Conservation (phyloP, 2,329 filamentous ascomycete genomes). For the Claviceps sorghi region DNA sequence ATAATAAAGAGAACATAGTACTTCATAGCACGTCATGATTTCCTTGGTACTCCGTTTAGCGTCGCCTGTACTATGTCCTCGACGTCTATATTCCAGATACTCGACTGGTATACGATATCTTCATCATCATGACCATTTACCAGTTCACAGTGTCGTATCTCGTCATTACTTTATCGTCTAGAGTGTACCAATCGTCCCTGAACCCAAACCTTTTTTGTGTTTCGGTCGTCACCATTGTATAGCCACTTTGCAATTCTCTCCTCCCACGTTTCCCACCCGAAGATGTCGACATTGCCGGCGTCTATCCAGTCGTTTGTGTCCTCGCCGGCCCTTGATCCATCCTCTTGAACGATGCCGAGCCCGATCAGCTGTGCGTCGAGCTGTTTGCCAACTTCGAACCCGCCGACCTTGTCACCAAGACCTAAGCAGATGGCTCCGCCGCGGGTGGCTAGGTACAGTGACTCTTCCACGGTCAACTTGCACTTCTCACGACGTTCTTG, state of each 20-base stretch:
- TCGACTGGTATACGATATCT: not conserved
- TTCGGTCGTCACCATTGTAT: constrained; percentile 84
- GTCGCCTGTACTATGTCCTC: not conserved
- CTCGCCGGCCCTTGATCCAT: constrained; percentile 12
- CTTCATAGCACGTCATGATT: not conserved
- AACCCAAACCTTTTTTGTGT: constrained; percentile 82
- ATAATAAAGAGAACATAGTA: no score
- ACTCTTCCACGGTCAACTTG: constrained; percentile 74
- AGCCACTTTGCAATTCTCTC: constrained; percentile 88
- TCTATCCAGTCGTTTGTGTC: constrained; percentile 16
- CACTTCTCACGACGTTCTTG: constrained; percentile 28
- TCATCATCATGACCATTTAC: not conserved
- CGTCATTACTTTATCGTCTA: constrained; percentile 12
- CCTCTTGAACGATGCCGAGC: constrained; percentile 36
- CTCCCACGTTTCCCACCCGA: constrained; percentile 81
- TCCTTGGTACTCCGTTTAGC: not conserved
- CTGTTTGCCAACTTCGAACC: constrained; percentile 72
- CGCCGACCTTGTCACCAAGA: constrained; percentile 56
- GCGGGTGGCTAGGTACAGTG: constrained; percentile 70
- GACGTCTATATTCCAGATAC: not conserved
- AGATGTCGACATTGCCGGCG: constrained; percentile 64
- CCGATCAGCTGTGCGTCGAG: constrained; percentile 82
- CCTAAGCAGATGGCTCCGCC: constrained; percentile 76
- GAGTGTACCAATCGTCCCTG: constrained; percentile 66
- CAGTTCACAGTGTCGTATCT: not conserved